Evolutionary conservation across 768 basidiomycete species (phyloP).

Genomic region (Tricholoma matsutake): DNA sequence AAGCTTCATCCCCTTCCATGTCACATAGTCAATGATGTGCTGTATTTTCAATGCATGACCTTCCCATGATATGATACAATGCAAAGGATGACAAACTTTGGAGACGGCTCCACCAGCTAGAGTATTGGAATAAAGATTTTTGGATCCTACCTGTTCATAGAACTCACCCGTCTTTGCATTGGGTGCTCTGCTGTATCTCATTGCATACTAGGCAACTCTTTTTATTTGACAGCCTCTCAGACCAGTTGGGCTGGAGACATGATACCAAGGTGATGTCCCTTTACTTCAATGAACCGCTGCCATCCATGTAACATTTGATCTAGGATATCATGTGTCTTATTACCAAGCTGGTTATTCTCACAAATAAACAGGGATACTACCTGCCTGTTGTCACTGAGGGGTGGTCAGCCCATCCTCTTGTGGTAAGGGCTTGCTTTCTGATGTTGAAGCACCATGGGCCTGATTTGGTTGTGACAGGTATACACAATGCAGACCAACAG

Average conservation of each 20-base stretch:
- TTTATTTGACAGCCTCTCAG: constrained; percentile 3
- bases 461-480: not conserved
- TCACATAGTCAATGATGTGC: constrained; percentile 6
- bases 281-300: not conserved
- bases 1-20: too few species aligned
- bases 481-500: not conserved
- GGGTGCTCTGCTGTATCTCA: constrained; percentile 1
- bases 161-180: not conserved
- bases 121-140: constrained; percentile 1
- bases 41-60: constrained; percentile 3
- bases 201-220: not conserved
- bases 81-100: not conserved
- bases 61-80: constrained; percentile 3
- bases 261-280: not conserved
- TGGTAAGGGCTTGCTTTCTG: constrained; percentile 1
- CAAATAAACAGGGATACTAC: not conserved
- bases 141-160: constrained; percentile 4
- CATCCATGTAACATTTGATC: not conserved
- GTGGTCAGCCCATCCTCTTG: not conserved
- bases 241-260: not conserved
- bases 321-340: constrained; percentile 3
- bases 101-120: constrained; percentile 1
- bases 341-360: not conserved
- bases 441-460: not conserved
- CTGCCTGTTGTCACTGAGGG: constrained; percentile 3